phyloP scores from a whole-genome alignment of 352 stramenopile genomes.

The Phytophthora fragariae region DNA sequence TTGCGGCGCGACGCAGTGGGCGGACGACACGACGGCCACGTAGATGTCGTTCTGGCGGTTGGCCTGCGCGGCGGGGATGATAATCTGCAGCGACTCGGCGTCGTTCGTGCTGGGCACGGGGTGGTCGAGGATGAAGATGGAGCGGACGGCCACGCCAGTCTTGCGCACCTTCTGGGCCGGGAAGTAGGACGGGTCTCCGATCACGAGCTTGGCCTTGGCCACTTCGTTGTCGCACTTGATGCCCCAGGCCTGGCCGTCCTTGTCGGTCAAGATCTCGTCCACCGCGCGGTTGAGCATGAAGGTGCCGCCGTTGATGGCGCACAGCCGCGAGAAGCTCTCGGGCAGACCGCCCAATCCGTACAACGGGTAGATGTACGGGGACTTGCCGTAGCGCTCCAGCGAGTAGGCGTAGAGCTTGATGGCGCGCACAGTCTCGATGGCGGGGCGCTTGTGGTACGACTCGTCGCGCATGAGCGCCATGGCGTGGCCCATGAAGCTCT shows the following conservation, averaged over 20 bases:
- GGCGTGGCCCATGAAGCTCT: constrained; percentile 99
- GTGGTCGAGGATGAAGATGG: constrained; percentile 99
- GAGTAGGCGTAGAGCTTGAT: constrained; percentile 99
- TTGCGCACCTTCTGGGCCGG: constrained; percentile 91
- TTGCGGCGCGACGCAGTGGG: constrained; percentile 95
- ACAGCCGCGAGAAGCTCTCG: constrained; percentile 99
- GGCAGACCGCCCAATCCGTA: constrained; percentile 98
- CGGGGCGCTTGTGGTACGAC: constrained; percentile 84
- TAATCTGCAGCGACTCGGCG: constrained; percentile 98
- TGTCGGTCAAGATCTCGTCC: constrained; percentile 94
- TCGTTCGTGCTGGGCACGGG: constrained; percentile 98
- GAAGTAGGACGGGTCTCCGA: constrained; percentile 99
- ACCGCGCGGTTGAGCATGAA: constrained; percentile 99
- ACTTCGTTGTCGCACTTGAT: constrained; percentile 94
- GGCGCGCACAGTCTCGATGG: constrained; percentile 94
- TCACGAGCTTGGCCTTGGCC: constrained; percentile 97
- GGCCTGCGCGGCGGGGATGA: constrained; percentile 97
- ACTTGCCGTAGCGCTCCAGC: constrained; percentile 96
- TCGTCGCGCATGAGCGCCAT: constrained; percentile 98
- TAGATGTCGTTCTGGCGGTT: constrained; percentile 98
- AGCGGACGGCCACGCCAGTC: constrained; percentile 96
- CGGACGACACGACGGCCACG: constrained; percentile 95
- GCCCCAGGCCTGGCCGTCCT: constrained; percentile 94
- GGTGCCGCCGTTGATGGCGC: constrained; percentile 98
- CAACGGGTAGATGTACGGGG: constrained; percentile 99